Evolutionary conservation across 73 alveolate genomes (phyloP).

Genomic region (Paramecium tetraurelia): DNA sequence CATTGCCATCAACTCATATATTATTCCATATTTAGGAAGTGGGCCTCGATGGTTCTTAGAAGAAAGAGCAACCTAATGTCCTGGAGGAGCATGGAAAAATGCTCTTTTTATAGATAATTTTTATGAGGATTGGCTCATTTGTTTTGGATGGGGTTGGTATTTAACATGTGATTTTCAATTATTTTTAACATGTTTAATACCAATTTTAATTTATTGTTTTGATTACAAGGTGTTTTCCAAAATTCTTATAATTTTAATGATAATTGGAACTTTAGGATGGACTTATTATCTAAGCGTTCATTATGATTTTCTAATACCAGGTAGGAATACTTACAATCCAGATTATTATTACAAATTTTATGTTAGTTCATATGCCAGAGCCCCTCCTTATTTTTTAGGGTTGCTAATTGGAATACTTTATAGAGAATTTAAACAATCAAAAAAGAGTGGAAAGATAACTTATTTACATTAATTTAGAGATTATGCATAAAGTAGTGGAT

Average conservation of each 20-base stretch:
- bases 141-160: conserved; percentile 65
- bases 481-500: not conserved
- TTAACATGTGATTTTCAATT: conserved; percentile 39
- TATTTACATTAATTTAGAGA: not conserved
- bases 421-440: conserved; percentile 18
- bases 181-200: conserved; percentile 28
- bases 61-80: not conserved
- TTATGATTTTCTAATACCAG: not conserved
- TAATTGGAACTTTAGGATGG: not conserved
- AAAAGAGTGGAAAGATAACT: not conserved
- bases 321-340: too few relatives aligned
- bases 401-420: conserved; percentile 48
- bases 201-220: conserved; percentile 21
- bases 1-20: conserved; percentile 7
- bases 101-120: conserved; percentile 41
- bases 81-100: conserved; percentile 25
- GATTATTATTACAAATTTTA: too few relatives aligned
- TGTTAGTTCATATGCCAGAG: conserved; percentile 24
- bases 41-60: conserved; percentile 40
- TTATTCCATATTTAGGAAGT: conserved; percentile 42
- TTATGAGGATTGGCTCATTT: not conserved
- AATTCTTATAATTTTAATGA: not conserved
- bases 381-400: conserved; percentile 56
- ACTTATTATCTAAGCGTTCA: not conserved
- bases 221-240: not conserved